A percentile compares a stretch with the other conserved stretches of the same genome.
Conservation (phyloP, 2,329 filamentous ascomycete species). For the Dactylellina leptospora region DNA sequence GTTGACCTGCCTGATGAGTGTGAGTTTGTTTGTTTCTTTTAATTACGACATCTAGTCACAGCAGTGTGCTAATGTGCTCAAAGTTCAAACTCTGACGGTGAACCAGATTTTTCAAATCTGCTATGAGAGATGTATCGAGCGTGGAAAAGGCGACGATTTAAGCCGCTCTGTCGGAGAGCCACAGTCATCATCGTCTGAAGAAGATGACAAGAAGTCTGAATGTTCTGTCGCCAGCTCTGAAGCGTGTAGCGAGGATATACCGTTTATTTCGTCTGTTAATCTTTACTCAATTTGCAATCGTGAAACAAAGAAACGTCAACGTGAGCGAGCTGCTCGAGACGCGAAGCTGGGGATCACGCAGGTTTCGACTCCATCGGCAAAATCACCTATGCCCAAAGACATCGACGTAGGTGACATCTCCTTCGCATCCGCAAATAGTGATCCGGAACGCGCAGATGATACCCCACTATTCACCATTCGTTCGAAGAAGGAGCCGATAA, state of each 20-base stretch:
- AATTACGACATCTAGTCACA: neutral
- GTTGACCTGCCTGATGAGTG: slow-evolving; percentile 38
- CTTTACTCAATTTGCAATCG: slow-evolving; percentile 32
- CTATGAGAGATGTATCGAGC: slow-evolving; percentile 10
- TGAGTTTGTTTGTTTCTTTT: neutral
- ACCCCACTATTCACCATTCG: slow-evolving; percentile 45
- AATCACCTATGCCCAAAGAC: neutral
- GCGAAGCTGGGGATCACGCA: slow-evolving; percentile 13
- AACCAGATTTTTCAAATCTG: slow-evolving; percentile 44
- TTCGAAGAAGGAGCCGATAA: slow-evolving; percentile 46
- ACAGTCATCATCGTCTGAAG: neutral
- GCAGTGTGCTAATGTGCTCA: neutral
- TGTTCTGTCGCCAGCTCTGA: slow-evolving; percentile 25
- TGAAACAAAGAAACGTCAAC: slow-evolving; percentile 12
- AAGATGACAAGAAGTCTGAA: slow-evolving; percentile 19
- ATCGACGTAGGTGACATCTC: slow-evolving; percentile 28
- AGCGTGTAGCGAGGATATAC: slow-evolving; percentile 39
- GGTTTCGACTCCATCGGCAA: slow-evolving; percentile 6
- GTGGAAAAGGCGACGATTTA: slow-evolving; percentile 6
- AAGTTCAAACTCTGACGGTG: slow-evolving; percentile 29
- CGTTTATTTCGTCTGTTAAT: slow-evolving; percentile 41
- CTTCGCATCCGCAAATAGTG: slow-evolving; percentile 47
- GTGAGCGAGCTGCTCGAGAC: slow-evolving; percentile 5
- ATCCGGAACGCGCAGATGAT: slow-evolving; percentile 34
- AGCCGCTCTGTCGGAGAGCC: neutral